Evolutionary conservation across 1,284 basidiomycete species (phyloP), one percentile per base, ranked within the genome.

Genomic region (Neonothopanus nambi): DNA sequence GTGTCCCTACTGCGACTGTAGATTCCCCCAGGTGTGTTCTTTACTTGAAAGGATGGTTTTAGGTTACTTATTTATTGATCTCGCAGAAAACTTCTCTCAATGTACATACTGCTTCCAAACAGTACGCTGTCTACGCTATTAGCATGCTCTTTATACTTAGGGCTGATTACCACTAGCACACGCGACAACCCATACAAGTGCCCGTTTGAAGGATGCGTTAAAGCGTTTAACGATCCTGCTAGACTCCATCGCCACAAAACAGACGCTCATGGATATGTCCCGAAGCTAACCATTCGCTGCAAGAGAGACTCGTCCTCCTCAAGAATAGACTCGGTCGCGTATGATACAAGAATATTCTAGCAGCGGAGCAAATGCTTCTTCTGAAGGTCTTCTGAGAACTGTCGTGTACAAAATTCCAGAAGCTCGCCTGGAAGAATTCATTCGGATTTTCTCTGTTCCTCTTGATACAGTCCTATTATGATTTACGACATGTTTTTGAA

Each of bases 221-320:
- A 73, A 59, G 65, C 67, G 7, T 87, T 84, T 71, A 83, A 78
- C 51, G 84, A 87, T 59, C 84, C 83, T 4, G 82, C 85, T 7
- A 72, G 85, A 48, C 72, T 80, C 41, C 81, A 84, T 58, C 72
- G 81, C 41, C 84, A 86, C 65, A 79, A 80, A 69, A 72, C 77
- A 21, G 70, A 74, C n/a, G 71, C 62, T 18, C 84, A 87, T 57
- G 70, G 72, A 18, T 81, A 84, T 55, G 58, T 74, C 39, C 78
- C 80, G 20, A 74, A 73, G 54, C 67, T 35, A 3, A 55, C 36
- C 38, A 39, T 23, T 18, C 53, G 56, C 13, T 70, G 72, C 54
- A 73, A 74, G 63, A 76, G 71, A 62, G 77, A 77, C 59, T 67
- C 73, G 26, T 28, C n/a, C n/a, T n/a, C n/a, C n/a, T n/a, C 26